Evolutionary conservation across 768 basidiomycete species (phyloP).

Genomic region (Tephrocybe sp.): DNA sequence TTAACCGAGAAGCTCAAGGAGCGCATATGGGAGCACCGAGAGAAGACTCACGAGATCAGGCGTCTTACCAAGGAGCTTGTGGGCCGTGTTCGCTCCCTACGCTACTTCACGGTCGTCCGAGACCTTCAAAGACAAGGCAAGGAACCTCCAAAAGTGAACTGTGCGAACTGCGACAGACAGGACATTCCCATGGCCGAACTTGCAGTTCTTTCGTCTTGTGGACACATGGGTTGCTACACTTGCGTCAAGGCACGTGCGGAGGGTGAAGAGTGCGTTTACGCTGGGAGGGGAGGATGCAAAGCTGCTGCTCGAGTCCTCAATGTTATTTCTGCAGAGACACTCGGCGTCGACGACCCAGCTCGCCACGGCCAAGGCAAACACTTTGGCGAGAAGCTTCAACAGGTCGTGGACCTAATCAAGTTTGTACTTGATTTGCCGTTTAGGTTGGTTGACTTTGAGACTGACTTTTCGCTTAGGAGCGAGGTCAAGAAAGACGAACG

Average conservation of each 20-base stretch:
- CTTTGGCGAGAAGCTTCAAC: slow-evolving; percentile 82
- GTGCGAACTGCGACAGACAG: slow-evolving; percentile 59
- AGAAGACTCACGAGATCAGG: slow-evolving; percentile 84
- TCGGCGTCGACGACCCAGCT: slow-evolving; percentile 77
- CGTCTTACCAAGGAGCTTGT: slow-evolving; percentile 85
- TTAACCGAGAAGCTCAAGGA: slow-evolving; percentile 59
- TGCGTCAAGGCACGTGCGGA: slow-evolving; percentile 77
- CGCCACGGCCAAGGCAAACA: slow-evolving; percentile 74
- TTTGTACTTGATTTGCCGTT: slow-evolving; percentile 30
- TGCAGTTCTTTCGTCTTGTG: slow-evolving; percentile 88
- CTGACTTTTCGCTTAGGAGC: slow-evolving; percentile 40
- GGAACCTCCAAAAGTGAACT: slow-evolving; percentile 55
- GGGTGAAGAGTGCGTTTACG: slow-evolving; percentile 80
- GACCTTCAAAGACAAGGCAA: slow-evolving; percentile 80
- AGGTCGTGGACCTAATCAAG: slow-evolving; percentile 75
- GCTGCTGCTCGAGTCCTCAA: slow-evolving; percentile 82
- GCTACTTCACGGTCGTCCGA: slow-evolving; percentile 90
- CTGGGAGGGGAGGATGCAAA: slow-evolving; percentile 65
- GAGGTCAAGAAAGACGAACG: slow-evolving; percentile 74
- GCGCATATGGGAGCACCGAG: slow-evolving; percentile 77
- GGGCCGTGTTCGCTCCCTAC: slow-evolving; percentile 85
- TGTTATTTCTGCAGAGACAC: slow-evolving; percentile 75
- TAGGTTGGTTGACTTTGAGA: slow-evolving; percentile 5
- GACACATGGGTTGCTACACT: slow-evolving; percentile 79
- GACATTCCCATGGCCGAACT: slow-evolving; percentile 64